Conservation (phyloP, 306 rosid genomes). For the Inga leiocalycina region DNA sequence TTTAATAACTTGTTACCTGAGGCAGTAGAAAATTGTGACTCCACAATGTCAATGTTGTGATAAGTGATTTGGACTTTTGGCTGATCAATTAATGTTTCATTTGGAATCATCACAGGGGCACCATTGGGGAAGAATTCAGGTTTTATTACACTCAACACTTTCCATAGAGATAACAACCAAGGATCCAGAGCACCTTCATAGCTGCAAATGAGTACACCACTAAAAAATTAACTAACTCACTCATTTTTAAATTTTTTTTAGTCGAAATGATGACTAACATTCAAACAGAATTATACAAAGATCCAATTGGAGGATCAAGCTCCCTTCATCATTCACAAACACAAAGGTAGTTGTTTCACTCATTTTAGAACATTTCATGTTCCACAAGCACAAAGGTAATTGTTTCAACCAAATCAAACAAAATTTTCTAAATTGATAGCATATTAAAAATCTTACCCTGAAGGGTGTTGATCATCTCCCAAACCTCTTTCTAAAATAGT, state of each 20-base stretch:
- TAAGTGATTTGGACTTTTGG: conserved; percentile 66
- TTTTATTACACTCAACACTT: conserved; percentile 48
- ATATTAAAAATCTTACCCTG: conserved; percentile 63
- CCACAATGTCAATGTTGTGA: conserved; percentile 50
- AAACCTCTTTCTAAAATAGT: conserved; percentile 75
- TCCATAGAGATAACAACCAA: conserved; percentile 88
- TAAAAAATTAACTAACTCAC: conserved; percentile 18
- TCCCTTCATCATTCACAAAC: not conserved
- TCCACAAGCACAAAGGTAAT: not conserved
- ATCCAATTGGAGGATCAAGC: not conserved
- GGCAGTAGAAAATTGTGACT: conserved; percentile 46
- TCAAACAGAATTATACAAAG: not conserved
- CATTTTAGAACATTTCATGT: conserved; percentile 11
- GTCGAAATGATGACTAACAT: not conserved
- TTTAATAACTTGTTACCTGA: conserved; percentile 55
- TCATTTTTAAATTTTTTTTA: not conserved
- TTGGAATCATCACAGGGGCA: conserved; percentile 51
- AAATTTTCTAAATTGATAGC: conserved; percentile 5
- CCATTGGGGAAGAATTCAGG: conserved; percentile 69
- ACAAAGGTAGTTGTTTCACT: not conserved
- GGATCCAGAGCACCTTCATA: conserved; percentile 96
- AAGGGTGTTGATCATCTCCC: conserved; percentile 96
- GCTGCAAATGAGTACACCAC: conserved; percentile 43
- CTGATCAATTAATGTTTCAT: conserved; percentile 56
- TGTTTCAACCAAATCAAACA: conserved; percentile 28